A percentile compares a stretch with the other conserved stretches of the same genome.
These are phyloP conservation scores for Pichia occidentalis DNA, from an alignment of 805 yeast species.

Conservation along the genomic window DNA sequence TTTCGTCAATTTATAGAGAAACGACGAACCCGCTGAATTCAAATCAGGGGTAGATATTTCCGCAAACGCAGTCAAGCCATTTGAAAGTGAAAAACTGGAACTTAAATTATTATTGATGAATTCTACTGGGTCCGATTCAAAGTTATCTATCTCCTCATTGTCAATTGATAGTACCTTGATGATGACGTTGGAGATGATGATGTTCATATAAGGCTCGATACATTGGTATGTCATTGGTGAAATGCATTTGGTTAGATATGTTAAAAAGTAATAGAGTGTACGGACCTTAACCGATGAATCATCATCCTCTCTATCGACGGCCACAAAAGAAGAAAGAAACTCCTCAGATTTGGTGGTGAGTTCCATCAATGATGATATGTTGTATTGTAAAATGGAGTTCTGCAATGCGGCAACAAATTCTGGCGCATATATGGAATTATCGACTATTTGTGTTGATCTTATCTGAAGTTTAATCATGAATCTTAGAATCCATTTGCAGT, in stretches of 20 bases:
- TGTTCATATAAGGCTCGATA: slow-evolving; percentile 58
- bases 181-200: slow-evolving; percentile 62
- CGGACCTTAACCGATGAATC: not conserved
- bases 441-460: not conserved
- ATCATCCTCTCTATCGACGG: not conserved
- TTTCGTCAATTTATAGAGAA: slow-evolving; percentile 8
- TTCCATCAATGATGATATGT: not conserved
- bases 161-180: slow-evolving; percentile 71
- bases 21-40: slow-evolving; percentile 8
- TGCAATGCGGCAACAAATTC: not conserved
- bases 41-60: slow-evolving; percentile 6
- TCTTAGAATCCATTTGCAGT: slow-evolving; percentile 10
- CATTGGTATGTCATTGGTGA: slow-evolving; percentile 16
- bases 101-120: slow-evolving; percentile 59
- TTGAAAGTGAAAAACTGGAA: not conserved
- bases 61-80: too few relatives aligned
- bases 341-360: not conserved
- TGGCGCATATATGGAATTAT: not conserved
- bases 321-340: not conserved
- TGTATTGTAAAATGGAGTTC: not conserved
- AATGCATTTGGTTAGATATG: slow-evolving; percentile 3
- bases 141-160: slow-evolving; percentile 60
- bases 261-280: slow-evolving; percentile 4
- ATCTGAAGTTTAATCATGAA: slow-evolving; percentile 8
- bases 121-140: slow-evolving; percentile 84